A percentile compares a stretch with the other conserved stretches of the same genome.
These are phyloP conservation scores for Grifola frondosa DNA, from an alignment of 1,284 basidiomycete genomes.

Conservation along the genomic window DNA sequence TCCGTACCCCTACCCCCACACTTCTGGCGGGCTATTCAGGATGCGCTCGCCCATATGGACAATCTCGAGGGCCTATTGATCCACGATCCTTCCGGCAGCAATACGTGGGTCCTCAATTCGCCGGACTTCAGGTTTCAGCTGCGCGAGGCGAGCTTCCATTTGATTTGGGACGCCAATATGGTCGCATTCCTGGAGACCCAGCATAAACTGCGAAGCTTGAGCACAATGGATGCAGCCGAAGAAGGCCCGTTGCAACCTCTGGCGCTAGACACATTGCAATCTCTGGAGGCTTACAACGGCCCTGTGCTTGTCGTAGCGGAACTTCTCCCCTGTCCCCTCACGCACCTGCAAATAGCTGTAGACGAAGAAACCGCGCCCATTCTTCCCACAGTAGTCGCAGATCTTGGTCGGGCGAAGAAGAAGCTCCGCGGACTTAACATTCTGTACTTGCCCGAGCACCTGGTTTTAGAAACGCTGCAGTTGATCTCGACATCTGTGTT, in stretches of 20 bases:
- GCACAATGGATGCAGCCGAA: constrained; percentile 17
- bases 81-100: constrained; percentile 21
- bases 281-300: constrained; percentile 27
- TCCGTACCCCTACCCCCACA: constrained; percentile 14
- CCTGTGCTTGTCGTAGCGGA: constrained; percentile 28
- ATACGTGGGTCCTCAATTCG: constrained; percentile 30
- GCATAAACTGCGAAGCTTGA: constrained; percentile 22
- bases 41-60: constrained; percentile 22
- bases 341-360: constrained; percentile 27
- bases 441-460: constrained; percentile 23
- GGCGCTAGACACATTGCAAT: constrained; percentile 18
- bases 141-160: constrained; percentile 22
- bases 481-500: constrained; percentile 22
- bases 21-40: constrained; percentile 30
- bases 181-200: constrained; percentile 33
- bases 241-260: constrained; percentile 18
- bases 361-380: constrained; percentile 24
- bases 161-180: constrained; percentile 30
- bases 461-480: constrained; percentile 21
- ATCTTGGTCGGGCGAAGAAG: constrained; percentile 17
- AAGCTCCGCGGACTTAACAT: constrained; percentile 29
- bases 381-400: constrained; percentile 23
- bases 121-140: constrained; percentile 27
- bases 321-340: constrained; percentile 28
- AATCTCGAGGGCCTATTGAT: constrained; percentile 29